Conservation (phyloP, 208 protist genomes). For the Naegleria gruberi region DNA sequence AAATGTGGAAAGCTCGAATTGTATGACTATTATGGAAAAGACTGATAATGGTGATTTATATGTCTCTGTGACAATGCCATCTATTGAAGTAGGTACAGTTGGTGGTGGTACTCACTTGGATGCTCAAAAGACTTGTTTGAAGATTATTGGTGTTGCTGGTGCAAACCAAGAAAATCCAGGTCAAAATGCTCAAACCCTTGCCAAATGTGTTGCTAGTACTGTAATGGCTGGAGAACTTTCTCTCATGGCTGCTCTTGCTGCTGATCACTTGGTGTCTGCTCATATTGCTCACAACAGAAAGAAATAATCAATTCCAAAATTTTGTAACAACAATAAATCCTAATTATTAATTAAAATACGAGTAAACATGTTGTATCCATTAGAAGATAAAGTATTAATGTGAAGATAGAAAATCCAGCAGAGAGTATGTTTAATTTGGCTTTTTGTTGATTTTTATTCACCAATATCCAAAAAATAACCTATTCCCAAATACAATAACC, state of each 20-base stretch:
- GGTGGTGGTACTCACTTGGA: constrained; percentile 91
- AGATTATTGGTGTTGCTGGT: constrained; percentile 78
- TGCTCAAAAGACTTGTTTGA: constrained; percentile 81
- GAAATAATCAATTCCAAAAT: neutral
- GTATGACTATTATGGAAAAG: constrained; percentile 90
- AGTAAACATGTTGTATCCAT: too few species aligned
- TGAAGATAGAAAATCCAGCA: too few species aligned
- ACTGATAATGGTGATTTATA: constrained; percentile 72
- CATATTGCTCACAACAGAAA: constrained; percentile 21
- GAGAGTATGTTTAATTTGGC: too few species aligned
- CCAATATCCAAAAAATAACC: too few species aligned
- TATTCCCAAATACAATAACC: too few species aligned
- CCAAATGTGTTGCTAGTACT: constrained; percentile 70
- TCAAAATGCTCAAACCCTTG: constrained; percentile 74
- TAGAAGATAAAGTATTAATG: too few species aligned
- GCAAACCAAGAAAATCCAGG: constrained; percentile 68
- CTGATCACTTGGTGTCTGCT: neutral
- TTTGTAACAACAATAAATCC: neutral
- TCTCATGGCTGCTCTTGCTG: constrained; percentile 61
- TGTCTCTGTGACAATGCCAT: constrained; percentile 92
- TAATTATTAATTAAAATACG: neutral
- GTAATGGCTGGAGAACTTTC: constrained; percentile 95
- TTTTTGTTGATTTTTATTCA: too few species aligned
- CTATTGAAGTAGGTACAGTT: constrained; percentile 95
- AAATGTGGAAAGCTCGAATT: constrained; percentile 90